Base-by-base conservation (phyloP, 192 early-diverging fungal genomes). In the Gigaspora rosea region DNA sequence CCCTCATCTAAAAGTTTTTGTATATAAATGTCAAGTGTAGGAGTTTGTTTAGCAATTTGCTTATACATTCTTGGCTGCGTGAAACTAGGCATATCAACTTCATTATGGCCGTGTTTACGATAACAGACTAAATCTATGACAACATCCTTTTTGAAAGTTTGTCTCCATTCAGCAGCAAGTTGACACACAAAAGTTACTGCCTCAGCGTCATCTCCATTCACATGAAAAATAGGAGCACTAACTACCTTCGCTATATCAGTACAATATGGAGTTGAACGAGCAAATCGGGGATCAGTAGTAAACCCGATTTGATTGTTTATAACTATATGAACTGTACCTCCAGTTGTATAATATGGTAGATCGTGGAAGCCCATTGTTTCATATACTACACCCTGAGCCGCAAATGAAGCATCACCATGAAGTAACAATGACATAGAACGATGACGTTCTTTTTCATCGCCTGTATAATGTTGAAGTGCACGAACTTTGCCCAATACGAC, bases 291-390 rank as follows among this genome's bases (percentile, higher is more conserved):
- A 81, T 99, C 96, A 41, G 97, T 99, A 35, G 97, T 99, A 88
- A 99, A 99, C 58, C 97, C 97, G 73, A 99, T 92, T 87, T 99
- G 97, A 90, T 99, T 99, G 91, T 99, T 99, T 81, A 96, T 94
- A 50, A 99, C 91, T 75, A 97, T 90, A 89, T 99, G 97, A 79
- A 99, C 88, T 10, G 96, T 96, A 51, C 97, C 97, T 78, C 97
- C 97, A 22, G 96, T 98, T 15, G 95, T 90, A 91, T 98, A 99
- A 49, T 92, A 90, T 35, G 96, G 96, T 74, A 99, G 85, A 81
- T 97, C 96, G 76, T 91, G 91, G 86, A 99, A 94, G n/a, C 96
- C 96, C 62, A 99, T 88, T 35, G 97, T 97, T 85, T 99, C 97
- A 82, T 97, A 97, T 33, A 99, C 94, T 52, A 99, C 90, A 80